Percentiles rank a stretch among this genome's conserved stretches.
Evolutionary conservation across 176 grass and related monocot genomes (phyloP).

Genomic region (Carex cristatella): DNA sequence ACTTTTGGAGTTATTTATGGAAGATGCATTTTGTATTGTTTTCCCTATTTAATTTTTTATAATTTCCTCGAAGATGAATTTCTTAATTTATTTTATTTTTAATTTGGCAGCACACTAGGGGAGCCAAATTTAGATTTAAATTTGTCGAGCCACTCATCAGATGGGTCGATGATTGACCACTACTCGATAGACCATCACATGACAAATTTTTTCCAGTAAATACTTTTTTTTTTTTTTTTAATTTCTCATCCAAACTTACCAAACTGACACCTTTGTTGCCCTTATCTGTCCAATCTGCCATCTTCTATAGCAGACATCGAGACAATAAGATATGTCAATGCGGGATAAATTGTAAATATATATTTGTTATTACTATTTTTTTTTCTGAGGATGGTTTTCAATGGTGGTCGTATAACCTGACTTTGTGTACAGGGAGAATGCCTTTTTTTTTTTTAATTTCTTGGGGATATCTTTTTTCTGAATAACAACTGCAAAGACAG

Average conservation of each 20-base stretch:
- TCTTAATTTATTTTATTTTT: not conserved
- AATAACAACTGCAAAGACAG: slow-evolving; percentile 3
- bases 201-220: slow-evolving; percentile 15
- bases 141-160: not conserved
- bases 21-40: not conserved
- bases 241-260: not conserved
- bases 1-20: not conserved
- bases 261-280: not conserved
- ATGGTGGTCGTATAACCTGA: not conserved
- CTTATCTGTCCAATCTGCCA: slow-evolving; percentile 1
- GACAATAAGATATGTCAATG: not conserved
- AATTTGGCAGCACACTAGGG: not conserved
- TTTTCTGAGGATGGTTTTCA: not conserved
- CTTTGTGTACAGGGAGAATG: not conserved
- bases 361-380: not conserved
- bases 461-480: not conserved
- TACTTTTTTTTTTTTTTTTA: not conserved
- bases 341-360: slow-evolving; percentile 12
- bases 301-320: not conserved
- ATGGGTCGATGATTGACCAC: not conserved
- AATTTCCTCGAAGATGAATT: not conserved
- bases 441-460: not conserved
- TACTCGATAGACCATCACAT: not conserved
- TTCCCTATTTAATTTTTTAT: not conserved
- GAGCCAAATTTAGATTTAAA: slow-evolving; percentile 16